Evolutionary conservation across 2,329 filamentous ascomycete species (phyloP).

Genomic region (Phialemonium atrogriseum): DNA sequence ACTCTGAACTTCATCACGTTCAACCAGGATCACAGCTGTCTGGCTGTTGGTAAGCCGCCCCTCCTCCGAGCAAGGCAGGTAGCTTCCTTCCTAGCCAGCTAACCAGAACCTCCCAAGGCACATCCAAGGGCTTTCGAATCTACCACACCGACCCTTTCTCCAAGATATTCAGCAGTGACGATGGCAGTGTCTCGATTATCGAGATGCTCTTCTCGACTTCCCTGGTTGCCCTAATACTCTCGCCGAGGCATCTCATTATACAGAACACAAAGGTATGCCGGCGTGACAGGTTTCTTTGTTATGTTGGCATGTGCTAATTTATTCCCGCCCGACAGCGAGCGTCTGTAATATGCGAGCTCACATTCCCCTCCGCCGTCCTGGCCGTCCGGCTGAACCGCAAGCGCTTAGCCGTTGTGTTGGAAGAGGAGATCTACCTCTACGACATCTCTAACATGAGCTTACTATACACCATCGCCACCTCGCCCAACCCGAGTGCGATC

Average conservation of each 20-base stretch:
- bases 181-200: slow-evolving; percentile 90
- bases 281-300: not conserved
- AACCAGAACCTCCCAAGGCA: slow-evolving; percentile 47
- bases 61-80: slow-evolving; percentile 1
- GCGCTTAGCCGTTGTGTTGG: slow-evolving; percentile 83
- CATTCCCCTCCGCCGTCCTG: slow-evolving; percentile 92
- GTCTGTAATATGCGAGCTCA: slow-evolving; percentile 94
- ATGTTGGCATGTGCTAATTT: not conserved
- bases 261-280: slow-evolving; percentile 83
- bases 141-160: slow-evolving; percentile 96
- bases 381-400: slow-evolving; percentile 93
- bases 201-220: slow-evolving; percentile 99
- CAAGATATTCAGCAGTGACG: slow-evolving; percentile 88
- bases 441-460: slow-evolving; percentile 99
- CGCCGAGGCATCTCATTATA: slow-evolving; percentile 85
- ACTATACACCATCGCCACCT: slow-evolving; percentile 85
- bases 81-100: not conserved
- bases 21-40: slow-evolving; percentile 96
- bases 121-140: slow-evolving; percentile 88
- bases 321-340: slow-evolving; percentile 35
- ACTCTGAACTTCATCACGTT: slow-evolving; percentile 97
- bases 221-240: slow-evolving; percentile 85
- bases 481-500: slow-evolving; percentile 84
- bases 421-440: slow-evolving; percentile 96
- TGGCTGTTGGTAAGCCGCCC: slow-evolving; percentile 75